Evolutionary conservation across 2,329 filamentous ascomycete genomes (phyloP).

Genomic region (Alternaria solani): DNA sequence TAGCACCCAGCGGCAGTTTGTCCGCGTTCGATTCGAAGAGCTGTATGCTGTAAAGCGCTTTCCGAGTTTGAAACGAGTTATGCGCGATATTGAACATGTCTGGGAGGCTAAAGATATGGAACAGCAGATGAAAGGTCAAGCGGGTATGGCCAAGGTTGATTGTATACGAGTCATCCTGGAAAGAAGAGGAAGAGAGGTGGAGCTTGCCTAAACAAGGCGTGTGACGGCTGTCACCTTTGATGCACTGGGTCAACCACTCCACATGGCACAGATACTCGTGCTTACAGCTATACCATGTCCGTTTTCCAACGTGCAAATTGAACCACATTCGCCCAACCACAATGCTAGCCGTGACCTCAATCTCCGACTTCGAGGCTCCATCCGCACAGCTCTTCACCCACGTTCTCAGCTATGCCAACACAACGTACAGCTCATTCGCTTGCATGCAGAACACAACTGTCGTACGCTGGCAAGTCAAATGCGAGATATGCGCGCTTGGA

Average conservation of each 20-base stretch:
- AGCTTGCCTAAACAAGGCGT: conserved; percentile 30
- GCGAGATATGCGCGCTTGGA: neutral
- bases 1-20: conserved; percentile 32
- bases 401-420: too few relatives aligned
- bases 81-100: conserved; percentile 41
- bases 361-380: too few relatives aligned
- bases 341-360: too few relatives aligned
- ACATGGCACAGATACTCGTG: too few relatives aligned
- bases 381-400: too few relatives aligned
- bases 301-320: too few relatives aligned
- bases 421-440: neutral
- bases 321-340: too few relatives aligned
- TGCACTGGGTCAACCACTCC: neutral
- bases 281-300: too few relatives aligned
- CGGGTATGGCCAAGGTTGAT: conserved; percentile 41
- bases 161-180: conserved; percentile 43
- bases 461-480: neutral
- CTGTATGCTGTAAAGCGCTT: conserved; percentile 38
- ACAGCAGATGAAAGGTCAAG: conserved; percentile 27
- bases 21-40: conserved; percentile 33
- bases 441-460: neutral
- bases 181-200: conserved; percentile 38
- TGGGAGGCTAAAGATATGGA: conserved; percentile 42
- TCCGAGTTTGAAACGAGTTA: conserved; percentile 34
- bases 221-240: neutral